Evolutionary conservation across 306 rosid species (phyloP), one percentile per base, ranked within the genome.

Genomic region (Psophocarpus tetragonolobus): DNA sequence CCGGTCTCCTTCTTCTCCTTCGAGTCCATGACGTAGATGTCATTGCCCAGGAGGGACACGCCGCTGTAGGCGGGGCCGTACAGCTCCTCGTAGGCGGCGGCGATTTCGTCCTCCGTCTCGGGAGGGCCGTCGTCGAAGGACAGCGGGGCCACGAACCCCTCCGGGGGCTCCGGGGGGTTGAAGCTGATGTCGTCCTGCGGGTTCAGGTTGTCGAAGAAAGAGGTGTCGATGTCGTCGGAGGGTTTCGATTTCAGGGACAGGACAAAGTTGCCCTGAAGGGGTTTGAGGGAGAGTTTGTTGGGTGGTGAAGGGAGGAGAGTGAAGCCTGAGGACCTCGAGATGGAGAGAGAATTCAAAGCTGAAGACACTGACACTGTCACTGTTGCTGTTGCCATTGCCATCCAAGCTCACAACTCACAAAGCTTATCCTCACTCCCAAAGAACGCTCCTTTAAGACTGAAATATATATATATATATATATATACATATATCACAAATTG

Each of bases 11-110:
- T 89, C 80, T 60, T 90, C 20, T 50, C 44, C 86, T 90, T 91
- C 0, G 96, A 54, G 82, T 95, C 96, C 99, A 92, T 92, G 2
- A 82, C 96, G 38, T 76, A 12, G 1, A 95, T 73, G 79, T 95
- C 96, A 0, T 92, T 91, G 0, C 97, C 99, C 5, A 92, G 79
- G 12, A 89, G 78, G 41, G 76, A 80, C 1, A 85, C 74, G 0
- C 99, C 97, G 17, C 99, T 95, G 91, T 88, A 95, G 0, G 86
- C 97, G 0, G 92, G 90, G 1, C 99, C 99, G 50, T 95, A 95
- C 1, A 89, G 77, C 68, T 92, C 94, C 82, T 95, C 99, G 41
- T 88, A 95, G 0, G 96, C 97, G 2, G 88, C 78, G 56, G 97
- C 90, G 5, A 91, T 82, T 68, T 95, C 94, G 0, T 95, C 99